Percentiles rank a stretch among this genome's conserved stretches.
Evolutionary conservation across 208 protist species (phyloP).

Genomic region (Porcisia hertigi): DNA sequence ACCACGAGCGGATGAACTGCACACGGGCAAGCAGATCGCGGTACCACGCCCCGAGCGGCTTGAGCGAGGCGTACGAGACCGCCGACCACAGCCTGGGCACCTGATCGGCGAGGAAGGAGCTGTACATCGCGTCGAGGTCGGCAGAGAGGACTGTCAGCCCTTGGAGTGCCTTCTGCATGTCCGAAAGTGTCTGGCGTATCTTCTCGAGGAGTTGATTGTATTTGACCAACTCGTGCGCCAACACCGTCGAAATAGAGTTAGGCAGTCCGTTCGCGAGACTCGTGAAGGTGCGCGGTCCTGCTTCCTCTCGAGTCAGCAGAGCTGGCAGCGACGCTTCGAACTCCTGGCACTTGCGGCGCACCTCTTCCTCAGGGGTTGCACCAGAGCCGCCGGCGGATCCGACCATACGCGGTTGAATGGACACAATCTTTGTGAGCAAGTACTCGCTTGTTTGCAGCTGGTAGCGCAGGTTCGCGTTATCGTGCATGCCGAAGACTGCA

Average conservation of each 20-base stretch:
- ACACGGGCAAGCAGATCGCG: constrained; percentile 94
- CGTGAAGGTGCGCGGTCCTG: constrained; percentile 87
- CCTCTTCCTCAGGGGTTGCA: constrained; percentile 87
- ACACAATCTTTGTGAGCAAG: constrained; percentile 91
- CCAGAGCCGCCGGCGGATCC: constrained; percentile 30
- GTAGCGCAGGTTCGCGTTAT: constrained; percentile 97
- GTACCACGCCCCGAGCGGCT: constrained; percentile 96
- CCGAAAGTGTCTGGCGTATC: constrained; percentile 84
- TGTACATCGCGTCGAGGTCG: constrained; percentile 96
- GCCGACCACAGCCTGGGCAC: constrained; percentile 94
- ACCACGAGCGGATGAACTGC: constrained; percentile 95
- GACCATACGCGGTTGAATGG: constrained; percentile 89
- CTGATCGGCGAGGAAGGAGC: constrained; percentile 94
- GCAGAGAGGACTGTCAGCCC: constrained; percentile 97
- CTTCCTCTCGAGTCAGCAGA: constrained; percentile 74
- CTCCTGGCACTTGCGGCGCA: constrained; percentile 90
- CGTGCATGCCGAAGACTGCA: constrained; percentile 97
- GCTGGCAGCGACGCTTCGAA: constrained; percentile 82
- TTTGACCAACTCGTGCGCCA: constrained; percentile 95
- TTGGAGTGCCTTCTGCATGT: constrained; percentile 95
- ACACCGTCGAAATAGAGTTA: constrained; percentile 96
- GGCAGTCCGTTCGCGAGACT: constrained; percentile 90
- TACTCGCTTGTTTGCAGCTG: constrained; percentile 93
- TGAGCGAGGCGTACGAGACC: constrained; percentile 96
- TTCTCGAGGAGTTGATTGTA: constrained; percentile 96